These are phyloP conservation scores for Botrytis elliptica DNA, from an alignment of 2,329 filamentous ascomycete genomes.

Conservation along the genomic window DNA sequence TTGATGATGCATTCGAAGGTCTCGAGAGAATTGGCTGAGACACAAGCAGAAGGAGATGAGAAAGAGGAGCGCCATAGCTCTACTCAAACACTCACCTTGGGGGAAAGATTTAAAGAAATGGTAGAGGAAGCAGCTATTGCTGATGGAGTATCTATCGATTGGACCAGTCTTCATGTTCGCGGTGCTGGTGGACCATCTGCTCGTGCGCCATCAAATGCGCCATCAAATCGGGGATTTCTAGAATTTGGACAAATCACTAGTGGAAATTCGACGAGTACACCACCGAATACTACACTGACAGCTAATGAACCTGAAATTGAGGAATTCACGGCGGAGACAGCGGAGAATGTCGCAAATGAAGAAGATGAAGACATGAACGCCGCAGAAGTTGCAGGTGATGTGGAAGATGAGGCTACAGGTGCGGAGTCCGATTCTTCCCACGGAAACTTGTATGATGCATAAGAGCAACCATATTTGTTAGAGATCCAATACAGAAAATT, in stretches of 20 bases:
- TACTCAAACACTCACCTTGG: neutral
- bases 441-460: neutral
- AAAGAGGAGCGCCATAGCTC: neutral
- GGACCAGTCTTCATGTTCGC: neutral
- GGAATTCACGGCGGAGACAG: neutral
- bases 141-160: accelerated
- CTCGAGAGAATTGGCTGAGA: neutral
- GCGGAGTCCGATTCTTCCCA: neutral
- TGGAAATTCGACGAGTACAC: neutral
- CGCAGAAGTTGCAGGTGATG: neutral
- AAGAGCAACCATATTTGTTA: neutral
- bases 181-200: neutral
- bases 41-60: neutral
- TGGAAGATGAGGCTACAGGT: neutral
- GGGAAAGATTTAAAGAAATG: neutral
- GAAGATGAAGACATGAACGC: neutral
- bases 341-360: neutral
- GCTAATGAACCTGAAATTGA: accelerated
- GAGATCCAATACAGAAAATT: neutral
- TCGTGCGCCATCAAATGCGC: no score
- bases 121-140: neutral
- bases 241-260: neutral
- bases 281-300: neutral
- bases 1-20: neutral
- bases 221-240: neutral